Evolutionary conservation across 1,284 basidiomycete species (phyloP).

Genomic region (Puccinia polysora): DNA sequence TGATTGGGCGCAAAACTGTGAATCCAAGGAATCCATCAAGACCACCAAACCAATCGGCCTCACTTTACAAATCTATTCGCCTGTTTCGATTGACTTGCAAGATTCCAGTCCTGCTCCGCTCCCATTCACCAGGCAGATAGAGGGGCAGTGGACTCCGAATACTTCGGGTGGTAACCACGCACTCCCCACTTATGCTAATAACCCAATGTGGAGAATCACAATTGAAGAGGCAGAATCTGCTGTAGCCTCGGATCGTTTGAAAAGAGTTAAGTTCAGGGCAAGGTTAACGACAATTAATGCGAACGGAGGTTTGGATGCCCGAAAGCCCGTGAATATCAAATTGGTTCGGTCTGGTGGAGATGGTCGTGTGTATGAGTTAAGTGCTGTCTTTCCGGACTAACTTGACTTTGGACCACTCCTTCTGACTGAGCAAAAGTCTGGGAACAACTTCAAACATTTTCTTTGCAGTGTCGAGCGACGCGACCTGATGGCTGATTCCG

Average conservation of each 20-base stretch:
- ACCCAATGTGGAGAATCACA: slow-evolving; percentile 40
- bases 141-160: slow-evolving; percentile 28
- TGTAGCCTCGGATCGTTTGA: background rate
- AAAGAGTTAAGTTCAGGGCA: slow-evolving; percentile 12
- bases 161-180: slow-evolving; percentile 36
- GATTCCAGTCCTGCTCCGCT: slow-evolving; percentile 19
- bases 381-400: background rate
- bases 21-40: background rate
- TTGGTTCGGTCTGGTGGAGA: slow-evolving; percentile 31
- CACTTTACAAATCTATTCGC: slow-evolving; percentile 24
- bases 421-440: background rate
- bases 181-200: slow-evolving; percentile 10
- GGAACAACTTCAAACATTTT: too few relatives aligned
- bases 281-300: slow-evolving; percentile 17
- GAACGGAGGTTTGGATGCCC: slow-evolving; percentile 12
- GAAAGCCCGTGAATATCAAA: slow-evolving; percentile 35
- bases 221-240: background rate
- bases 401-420: background rate
- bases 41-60: slow-evolving; percentile 4
- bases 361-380: slow-evolving; percentile 41
- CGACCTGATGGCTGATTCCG: slow-evolving; percentile 30
- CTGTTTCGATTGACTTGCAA: background rate
- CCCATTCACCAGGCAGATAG: slow-evolving; percentile 8
- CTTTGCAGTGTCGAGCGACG: slow-evolving; percentile 21
- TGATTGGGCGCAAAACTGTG: background rate